Evolutionary conservation across 192 early-diverging fungal species (phyloP), one percentile per base, ranked within the genome.

Genomic region (Kickxella alabastrina): DNA sequence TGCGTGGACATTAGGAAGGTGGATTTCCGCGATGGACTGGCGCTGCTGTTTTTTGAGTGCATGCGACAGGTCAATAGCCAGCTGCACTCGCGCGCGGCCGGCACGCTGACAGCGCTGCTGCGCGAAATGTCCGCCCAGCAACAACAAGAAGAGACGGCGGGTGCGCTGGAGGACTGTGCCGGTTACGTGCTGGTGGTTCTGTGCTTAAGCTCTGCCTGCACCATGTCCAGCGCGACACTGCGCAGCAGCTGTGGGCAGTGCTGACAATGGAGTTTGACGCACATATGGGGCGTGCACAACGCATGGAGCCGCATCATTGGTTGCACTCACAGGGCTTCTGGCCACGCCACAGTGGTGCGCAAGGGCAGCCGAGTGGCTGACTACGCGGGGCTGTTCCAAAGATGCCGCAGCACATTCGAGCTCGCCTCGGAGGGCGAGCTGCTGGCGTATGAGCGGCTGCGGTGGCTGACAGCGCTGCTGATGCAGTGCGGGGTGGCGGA

Each of bases 21-120:
- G 24, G 65, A 68, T 6, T 89, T 83, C 67, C 62, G 73, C 1
- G 87, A 95, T 34, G 92, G 92, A 21, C 53, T 94, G 41, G 79
- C 86, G 2, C 78, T 92, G 52, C 47, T 97, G 39, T 86, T 88
- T 44, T 89, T 87, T 59, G 92, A 98, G 54, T 80, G 83, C 24
- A 79, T 92, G 58, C 90, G 93, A 58, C 73, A 75, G 54, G 83
- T 85, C 47, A 68, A 80, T 0, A 44, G 71, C 14, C 65, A 64
- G 37, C 39, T 88, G 36, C 81, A 86, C 60, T 87, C 84, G 5
- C 62, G 76, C 13, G 67, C 80, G 1, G 34, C 60, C 1, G 50
- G 58, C 2, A 69, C 83, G 21, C 43, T 84, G 22, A 36, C 29
- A 2, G 64, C 64, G 10, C 31, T 80, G 43, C 29, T 78, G 48